Evolutionary conservation across 768 basidiomycete species (phyloP), one percentile per base, ranked within the genome.

Genomic region (Russula sp.): DNA sequence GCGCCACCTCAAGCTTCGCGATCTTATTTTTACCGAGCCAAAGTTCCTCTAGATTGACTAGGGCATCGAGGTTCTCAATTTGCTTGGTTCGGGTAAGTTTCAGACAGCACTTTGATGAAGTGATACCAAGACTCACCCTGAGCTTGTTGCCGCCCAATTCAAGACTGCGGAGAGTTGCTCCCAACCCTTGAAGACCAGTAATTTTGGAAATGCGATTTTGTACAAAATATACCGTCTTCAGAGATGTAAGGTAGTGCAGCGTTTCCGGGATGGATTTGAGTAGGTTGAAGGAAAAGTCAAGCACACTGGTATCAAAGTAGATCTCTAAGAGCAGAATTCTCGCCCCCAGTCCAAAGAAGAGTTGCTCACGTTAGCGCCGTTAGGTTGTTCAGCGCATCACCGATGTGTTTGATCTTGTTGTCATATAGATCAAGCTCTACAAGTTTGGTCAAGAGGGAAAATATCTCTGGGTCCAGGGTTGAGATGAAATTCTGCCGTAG

Each of bases 11-110:
- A 4, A 99, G 81, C 72, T 84, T 87, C 6, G 86, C 73, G 62
- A 99, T 92, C 77, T 98, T 99, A 73, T 99, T 99, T 81, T 99
- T 99, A 8, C 97, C 97, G 3, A 98, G 76, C 94, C 96, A 98
- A 3, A 99, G 78, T 69, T 98, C 94, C 68, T 94, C 91, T 10
- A 99, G 77, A 67, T 88, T 90, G 1, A 86, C 82, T 44, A 97
- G 77, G 1, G 82, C 78, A 11, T 91, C 91, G 4, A 98, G 74
- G 45, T 88, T 87, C 72, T 98, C 92, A 61, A 99, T 96, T 77
- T 80, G 83, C 94, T 97, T 62, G 20, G 64, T 56, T 27, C 16
- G 35, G 20, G 20, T 13, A 16, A 20, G 56, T 37, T 49, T 60
- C 45, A 61, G 66, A 55, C 27, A 62, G 42, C 39, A 20, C 35